These are phyloP conservation scores for Cryptosporidium viatorum DNA, from an alignment of 169 alveolate genomes.

Conservation along the genomic window DNA sequence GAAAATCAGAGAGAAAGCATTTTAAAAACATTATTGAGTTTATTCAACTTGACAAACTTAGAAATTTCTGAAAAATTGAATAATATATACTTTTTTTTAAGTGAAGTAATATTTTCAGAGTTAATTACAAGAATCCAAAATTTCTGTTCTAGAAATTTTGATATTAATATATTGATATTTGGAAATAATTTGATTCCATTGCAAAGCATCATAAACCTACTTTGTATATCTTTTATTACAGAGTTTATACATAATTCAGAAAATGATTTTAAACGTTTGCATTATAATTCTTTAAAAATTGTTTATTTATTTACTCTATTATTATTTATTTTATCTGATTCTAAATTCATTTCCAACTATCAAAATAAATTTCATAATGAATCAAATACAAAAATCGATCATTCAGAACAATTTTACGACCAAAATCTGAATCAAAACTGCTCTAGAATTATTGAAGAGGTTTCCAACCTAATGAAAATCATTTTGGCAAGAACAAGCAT, in stretches of 20 bases:
- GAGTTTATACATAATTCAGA: not conserved
- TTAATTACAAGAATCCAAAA: not conserved
- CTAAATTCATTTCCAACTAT: not conserved
- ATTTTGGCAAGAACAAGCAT: not conserved
- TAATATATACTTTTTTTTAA: not conserved
- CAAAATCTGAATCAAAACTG: not conserved
- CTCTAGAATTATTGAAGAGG: conserved; percentile 22
- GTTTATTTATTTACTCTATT: not conserved
- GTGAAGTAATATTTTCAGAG: conserved; percentile 8
- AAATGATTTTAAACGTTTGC: not conserved
- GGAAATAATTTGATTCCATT: not conserved
- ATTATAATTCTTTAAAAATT: not conserved
- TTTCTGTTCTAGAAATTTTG: not conserved
- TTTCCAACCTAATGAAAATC: not conserved
- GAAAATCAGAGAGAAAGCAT: not conserved
- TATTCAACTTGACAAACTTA: not conserved
- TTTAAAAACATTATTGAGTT: not conserved
- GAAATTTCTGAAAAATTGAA: not conserved
- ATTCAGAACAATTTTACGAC: not conserved
- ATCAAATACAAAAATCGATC: not conserved
- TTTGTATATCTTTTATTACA: not conserved
- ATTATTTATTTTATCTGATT: conserved; percentile 10
- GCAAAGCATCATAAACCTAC: conserved; percentile 11
- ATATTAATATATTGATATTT: not conserved
- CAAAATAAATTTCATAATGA: not conserved